Base-by-base conservation (phyloP, 2,329 filamentous ascomycete genomes). In the Penicillium sp. region DNA sequence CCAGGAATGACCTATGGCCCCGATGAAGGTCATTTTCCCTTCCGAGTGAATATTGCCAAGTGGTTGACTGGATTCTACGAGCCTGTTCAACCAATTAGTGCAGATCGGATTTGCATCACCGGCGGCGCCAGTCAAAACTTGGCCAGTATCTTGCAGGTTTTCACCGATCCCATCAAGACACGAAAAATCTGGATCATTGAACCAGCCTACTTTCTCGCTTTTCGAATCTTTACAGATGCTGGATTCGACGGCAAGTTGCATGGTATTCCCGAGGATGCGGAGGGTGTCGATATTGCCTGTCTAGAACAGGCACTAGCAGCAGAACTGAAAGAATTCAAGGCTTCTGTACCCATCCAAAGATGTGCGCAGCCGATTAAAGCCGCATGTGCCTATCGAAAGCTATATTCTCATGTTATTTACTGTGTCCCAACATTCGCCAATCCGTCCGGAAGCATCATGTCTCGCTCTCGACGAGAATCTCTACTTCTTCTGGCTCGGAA, bases 101-200 rank as follows among this genome's bases (percentile, higher is more conserved):
- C 80, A 6, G 80, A 85, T 2, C 82, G 89, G 24, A 87, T 96
- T 50, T 89, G 86, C 68, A 87, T 96, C 68, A 90, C 90, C 0
- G 91, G 91, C 39, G 92, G 92, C 13, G 92, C 92, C 2, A 90
- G 86, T 61, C 91, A 96, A 78, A 91, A 87, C 68, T 70, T 96
- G 2, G 90, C 88, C 0, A 88, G 85, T 65, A 76, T 96, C 5
- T 76, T 96, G 51, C 85, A 89, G 71, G 88, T 88, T 19, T 96
- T 88, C 68, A 89, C 90, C 0, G 91, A 96, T 71, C 89, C 90
- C 1, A 75, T 78, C 1, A 87, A 86, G 64, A 96, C 91, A 1
- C 78, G 82, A 46, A 84, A 84, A 54, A 79, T 96, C 4, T 96
- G 90, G 90, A 82, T 91, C 70, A 85, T 90, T 2, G 86, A 89